Evolutionary conservation across 306 rosid species (phyloP).

Genomic region (Vigna reflexopilosa): DNA sequence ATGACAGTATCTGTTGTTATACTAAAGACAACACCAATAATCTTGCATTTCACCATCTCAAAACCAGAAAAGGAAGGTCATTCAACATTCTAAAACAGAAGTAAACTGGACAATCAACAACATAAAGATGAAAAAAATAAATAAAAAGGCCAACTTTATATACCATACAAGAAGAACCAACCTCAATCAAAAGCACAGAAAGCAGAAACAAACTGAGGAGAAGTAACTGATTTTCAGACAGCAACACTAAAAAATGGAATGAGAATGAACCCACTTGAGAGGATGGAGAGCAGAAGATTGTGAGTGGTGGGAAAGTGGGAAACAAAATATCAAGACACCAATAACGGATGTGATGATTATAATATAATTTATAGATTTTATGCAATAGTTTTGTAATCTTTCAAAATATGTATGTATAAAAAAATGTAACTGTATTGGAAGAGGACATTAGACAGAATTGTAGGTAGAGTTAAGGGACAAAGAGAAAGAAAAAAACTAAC

Average conservation of each 20-base stretch:
- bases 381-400: conserved; percentile 2
- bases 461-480: neutral
- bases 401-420: neutral
- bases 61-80: conserved; percentile 20
- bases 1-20: neutral
- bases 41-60: neutral
- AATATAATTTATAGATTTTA: neutral
- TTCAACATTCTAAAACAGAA: conserved; percentile 12
- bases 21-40: conserved; percentile 5
- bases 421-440: neutral
- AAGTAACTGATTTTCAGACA: neutral
- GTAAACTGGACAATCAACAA: neutral
- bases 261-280: neutral
- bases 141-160: neutral
- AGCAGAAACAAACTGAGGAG: neutral
- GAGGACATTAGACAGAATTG: conserved; percentile 9
- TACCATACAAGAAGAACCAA: neutral
- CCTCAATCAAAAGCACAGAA: conserved; percentile 20
- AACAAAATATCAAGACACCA: conserved; percentile 19
- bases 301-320: conserved; percentile 27
- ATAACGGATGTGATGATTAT: neutral
- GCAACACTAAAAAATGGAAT: conserved; percentile 7
- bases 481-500: neutral
- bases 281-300: neutral
- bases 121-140: neutral